A percentile compares a stretch with the other conserved stretches of the same genome.
These are phyloP conservation scores for Hygrocybe coccinea DNA, from an alignment of 768 basidiomycete genomes.

Conservation along the genomic window DNA sequence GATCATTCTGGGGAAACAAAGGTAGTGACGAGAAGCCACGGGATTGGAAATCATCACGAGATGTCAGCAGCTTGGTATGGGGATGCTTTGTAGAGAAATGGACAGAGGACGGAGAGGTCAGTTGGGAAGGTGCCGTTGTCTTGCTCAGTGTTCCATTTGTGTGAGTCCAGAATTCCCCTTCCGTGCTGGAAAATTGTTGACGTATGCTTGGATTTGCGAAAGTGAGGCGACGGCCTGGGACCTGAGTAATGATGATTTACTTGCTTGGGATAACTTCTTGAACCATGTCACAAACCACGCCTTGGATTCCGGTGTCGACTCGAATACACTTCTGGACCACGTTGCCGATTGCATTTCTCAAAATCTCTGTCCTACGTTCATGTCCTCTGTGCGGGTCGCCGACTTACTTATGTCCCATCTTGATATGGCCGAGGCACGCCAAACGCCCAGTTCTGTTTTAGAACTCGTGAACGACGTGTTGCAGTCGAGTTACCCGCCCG, in stretches of 20 bases:
- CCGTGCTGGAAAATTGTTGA: conserved; percentile 4
- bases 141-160: conserved; percentile 61
- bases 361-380: conserved; percentile 36
- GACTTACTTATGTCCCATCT: conserved; percentile 58
- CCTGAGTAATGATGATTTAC: conserved; percentile 48
- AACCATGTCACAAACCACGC: conserved; percentile 49
- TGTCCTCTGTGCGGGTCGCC: conserved; percentile 48
- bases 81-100: conserved; percentile 51
- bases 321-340: conserved; percentile 48
- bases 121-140: conserved; percentile 52
- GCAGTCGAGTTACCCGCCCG: conserved; percentile 61
- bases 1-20: conserved; percentile 49
- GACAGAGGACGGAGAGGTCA: conserved; percentile 39
- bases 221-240: conserved; percentile 47
- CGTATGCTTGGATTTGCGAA: conserved; percentile 4
- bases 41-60: conserved; percentile 35
- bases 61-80: conserved; percentile 49
- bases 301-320: conserved; percentile 56
- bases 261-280: conserved; percentile 57
- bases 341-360: conserved; percentile 46
- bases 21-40: conserved; percentile 19
- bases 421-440: conserved; percentile 45
- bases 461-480: conserved; percentile 60
- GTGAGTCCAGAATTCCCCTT: conserved; percentile 34
- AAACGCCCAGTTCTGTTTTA: conserved; percentile 50